Evolutionary conservation across 257 asterid genomes (phyloP), one percentile per base, ranked within the genome.

Genomic region (Fraxinus anomala): DNA sequence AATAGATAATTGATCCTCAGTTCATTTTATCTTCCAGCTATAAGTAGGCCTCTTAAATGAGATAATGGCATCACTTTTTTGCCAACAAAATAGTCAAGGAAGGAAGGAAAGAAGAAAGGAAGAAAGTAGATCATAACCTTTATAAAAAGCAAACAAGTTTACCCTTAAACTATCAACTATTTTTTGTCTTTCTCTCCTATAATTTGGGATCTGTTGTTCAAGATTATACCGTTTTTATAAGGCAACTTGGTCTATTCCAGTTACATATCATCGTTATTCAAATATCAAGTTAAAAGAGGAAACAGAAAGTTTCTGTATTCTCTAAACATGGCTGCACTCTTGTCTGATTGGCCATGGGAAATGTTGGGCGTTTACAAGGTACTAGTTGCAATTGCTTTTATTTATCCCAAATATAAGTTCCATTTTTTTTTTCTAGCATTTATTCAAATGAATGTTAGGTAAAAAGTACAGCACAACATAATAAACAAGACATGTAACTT

Each of bases 301-400:
- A 49, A 17, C 17, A 4, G 0, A 5, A 16, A 16, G 21, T 51
- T 51, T 19, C 63, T 51, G 8, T 51, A 4, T 51, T 19, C 63
- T 51, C 7, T 10, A 30, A 39, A 51, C 69, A 91, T 91, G 96
- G 86, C 82, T 73, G 89, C 96, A 59, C 90, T 85, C 19, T 82
- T 91, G 76, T 83, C 84, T 79, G 73, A 90, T 68, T 91, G 97
- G 92, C 97, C 98, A 77, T 90, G 98, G 98, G 85, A 88, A 74
- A 44, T 79, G 67, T 79, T 91, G 87, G 95, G 95, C 34, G 76
- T 81, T 75, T 77, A 44, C 88, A 93, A 91, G 98, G 98, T 90
- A 89, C 23, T 7, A 24, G 5, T 61, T 61, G 28, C 30, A 8
- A 1, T 31, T 1, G 21, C 61, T 51, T 51, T 51, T 17, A 0